Evolutionary conservation across 2,329 filamentous ascomycete genomes (phyloP), one percentile per base, ranked within the genome.

Genomic region (Reticulascus tulasneorum): DNA sequence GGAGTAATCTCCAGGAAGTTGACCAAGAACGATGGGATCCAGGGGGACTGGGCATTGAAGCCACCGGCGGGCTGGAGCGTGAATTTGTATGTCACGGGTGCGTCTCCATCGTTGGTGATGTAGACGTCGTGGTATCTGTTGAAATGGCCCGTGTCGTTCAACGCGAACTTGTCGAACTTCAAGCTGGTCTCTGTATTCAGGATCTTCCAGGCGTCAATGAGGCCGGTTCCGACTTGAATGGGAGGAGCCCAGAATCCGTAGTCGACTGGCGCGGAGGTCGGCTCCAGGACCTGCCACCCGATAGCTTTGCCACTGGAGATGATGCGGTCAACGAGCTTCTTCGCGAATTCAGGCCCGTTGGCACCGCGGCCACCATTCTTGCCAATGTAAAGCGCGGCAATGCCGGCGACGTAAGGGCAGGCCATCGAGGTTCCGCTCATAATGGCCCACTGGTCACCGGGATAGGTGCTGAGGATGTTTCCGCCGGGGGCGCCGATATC

Each of bases 361-460:
- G 47, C 41, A 12, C 37, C 42, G 16, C 58, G 55, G 6, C 61
- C 59, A n/a, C 60, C 60, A 22, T 50, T 45, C 20, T 52, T 51
- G 9, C 56, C 47, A 21, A 63, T 51, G 33, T 61, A 64, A 9
- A 65, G 55, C n/a, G 60, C 61, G 4, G 60, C 60, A 9, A 64
- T 53, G 18, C 66, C 68, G 12, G 67, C 66, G 10, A 69, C 53
- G 36, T 67, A 68, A 2, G 68, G 67, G 12, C 59, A 60, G 6
- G 68, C 64, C 70, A 73, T 73, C 6, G 63, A 67, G 2, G 69
- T 75, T 18, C 71, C 69, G 26, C 58, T 65, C 18, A 67, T 54
- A 2, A 72, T 57, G 11, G 58, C 58, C 23, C 52, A 56, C 4
- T 48, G 49, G 22, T 60, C 48, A 11, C 35, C 32, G n/a, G 62